Evolutionary conservation across 1,139 yeast species (phyloP).

Genomic region (Taiozyma sp.): DNA sequence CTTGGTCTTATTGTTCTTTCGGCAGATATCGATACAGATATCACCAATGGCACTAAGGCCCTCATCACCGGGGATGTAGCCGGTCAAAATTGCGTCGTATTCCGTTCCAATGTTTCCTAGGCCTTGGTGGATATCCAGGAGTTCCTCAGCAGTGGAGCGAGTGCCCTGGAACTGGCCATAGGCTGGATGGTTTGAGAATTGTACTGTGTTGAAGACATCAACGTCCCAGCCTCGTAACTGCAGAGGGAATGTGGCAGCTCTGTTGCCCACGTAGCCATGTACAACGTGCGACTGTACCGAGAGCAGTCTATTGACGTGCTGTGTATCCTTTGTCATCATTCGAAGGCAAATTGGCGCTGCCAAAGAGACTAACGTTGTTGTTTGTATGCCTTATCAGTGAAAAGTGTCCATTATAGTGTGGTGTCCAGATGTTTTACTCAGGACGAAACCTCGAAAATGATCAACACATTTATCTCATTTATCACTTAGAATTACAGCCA

Average conservation of each 20-base stretch:
- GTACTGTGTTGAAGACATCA: conserved; percentile 58
- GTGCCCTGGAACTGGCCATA: conserved; percentile 45
- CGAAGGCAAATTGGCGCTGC: background rate
- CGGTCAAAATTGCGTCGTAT: conserved; percentile 50
- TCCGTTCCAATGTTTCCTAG: conserved; percentile 26
- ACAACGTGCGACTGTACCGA: conserved; percentile 61
- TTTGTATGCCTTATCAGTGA: background rate
- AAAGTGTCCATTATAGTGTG: background rate
- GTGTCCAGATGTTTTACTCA: background rate
- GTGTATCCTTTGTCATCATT: conserved; percentile 1
- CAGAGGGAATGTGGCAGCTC: conserved; percentile 59
- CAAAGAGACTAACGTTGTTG: conserved; percentile 1
- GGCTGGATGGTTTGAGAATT: conserved; percentile 66
- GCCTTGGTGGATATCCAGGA: conserved; percentile 31
- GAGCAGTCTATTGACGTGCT: conserved; percentile 15
- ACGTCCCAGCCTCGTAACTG: conserved; percentile 66
- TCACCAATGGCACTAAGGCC: conserved; percentile 33
- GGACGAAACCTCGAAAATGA: background rate
- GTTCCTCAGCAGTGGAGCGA: conserved; percentile 23
- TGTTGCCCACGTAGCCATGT: conserved; percentile 65
- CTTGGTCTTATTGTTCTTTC: conserved; percentile 19
- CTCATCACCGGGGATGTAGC: conserved; percentile 51
- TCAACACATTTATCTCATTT: too few species aligned
- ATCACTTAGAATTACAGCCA: background rate
- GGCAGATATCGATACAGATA: conserved; percentile 18